These are phyloP conservation scores for Labyrinthula sp. DNA, from an alignment of 352 stramenopile species.

Conservation along the genomic window DNA sequence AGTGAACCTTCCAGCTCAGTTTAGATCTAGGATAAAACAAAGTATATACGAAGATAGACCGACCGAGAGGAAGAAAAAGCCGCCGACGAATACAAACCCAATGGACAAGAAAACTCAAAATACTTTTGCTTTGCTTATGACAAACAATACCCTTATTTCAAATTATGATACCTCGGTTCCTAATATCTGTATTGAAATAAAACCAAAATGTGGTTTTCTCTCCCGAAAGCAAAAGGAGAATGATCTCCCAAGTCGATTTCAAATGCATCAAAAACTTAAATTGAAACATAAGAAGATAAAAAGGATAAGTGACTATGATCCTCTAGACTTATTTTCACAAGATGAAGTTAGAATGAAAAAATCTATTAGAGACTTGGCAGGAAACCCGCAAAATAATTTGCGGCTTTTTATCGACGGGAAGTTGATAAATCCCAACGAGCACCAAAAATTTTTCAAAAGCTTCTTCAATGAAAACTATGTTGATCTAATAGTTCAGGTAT, in stretches of 20 bases:
- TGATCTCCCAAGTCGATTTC: conserved; percentile 53
- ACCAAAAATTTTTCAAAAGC: conserved; percentile 48
- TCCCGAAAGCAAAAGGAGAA: conserved; percentile 35
- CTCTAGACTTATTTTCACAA: conserved; percentile 51
- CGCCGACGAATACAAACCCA: too few species aligned
- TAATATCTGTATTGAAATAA: conserved; percentile 55
- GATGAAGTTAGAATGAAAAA: conserved; percentile 41
- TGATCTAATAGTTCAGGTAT: conserved; percentile 48
- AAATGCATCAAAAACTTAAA: conserved; percentile 65
- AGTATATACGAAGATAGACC: conserved; percentile 13
- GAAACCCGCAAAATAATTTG: conserved; percentile 64
- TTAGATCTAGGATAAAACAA: conserved; percentile 5
- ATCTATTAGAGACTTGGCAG: conserved; percentile 44
- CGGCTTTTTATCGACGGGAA: conserved; percentile 56
- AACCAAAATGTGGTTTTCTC: conserved; percentile 58
- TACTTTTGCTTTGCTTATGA: conserved; percentile 22
- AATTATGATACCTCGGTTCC: conserved; percentile 10
- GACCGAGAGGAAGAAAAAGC: conserved; percentile 6
- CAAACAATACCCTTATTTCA: conserved; percentile 22
- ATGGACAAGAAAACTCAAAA: conserved; percentile 16
- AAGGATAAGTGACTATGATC: conserved; percentile 54
- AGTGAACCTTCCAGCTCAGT: conserved; percentile 1
- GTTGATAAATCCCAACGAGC: conserved; percentile 50
- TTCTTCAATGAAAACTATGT: conserved; percentile 41
- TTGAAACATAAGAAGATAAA: conserved; percentile 46